Conservation (phyloP, 495 filamentous ascomycete species). For the Sphaerosporella brunnea region DNA sequence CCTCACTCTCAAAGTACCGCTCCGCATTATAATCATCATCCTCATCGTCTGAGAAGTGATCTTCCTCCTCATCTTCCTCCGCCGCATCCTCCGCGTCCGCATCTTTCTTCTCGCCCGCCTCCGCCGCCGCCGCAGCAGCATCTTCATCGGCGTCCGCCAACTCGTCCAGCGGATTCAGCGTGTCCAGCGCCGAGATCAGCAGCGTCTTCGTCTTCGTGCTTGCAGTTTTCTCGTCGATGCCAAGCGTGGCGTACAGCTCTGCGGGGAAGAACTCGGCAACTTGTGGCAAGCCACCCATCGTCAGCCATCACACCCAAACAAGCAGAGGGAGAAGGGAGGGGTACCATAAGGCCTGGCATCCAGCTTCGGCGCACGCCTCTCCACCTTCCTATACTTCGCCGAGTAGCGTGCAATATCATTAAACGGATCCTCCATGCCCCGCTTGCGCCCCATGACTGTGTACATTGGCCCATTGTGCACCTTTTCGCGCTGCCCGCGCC, state of each 20-base stretch:
- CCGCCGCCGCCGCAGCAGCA: slow-evolving; percentile 18
- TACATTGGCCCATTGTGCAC: slow-evolving; percentile 24
- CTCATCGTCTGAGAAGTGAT: slow-evolving; percentile 23
- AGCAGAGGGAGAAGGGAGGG: background rate
- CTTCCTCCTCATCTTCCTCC: slow-evolving; percentile 23
- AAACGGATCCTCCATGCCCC: slow-evolving; percentile 23
- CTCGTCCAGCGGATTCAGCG: slow-evolving; percentile 8
- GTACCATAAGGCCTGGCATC: slow-evolving; percentile 23
- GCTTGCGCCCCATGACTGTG: slow-evolving; percentile 21
- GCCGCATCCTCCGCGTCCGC: slow-evolving; percentile 11
- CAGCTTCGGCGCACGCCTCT: slow-evolving; percentile 20
- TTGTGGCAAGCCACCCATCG: background rate
- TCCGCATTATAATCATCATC: slow-evolving; percentile 27
- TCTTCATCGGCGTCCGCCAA: slow-evolving; percentile 13
- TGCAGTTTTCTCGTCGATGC: slow-evolving; percentile 11
- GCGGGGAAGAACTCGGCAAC: slow-evolving; percentile 22
- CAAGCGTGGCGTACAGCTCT: slow-evolving; percentile 20
- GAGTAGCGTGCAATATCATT: slow-evolving; percentile 23
- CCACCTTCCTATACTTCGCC: slow-evolving; percentile 18
- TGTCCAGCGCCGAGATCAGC: slow-evolving; percentile 17
- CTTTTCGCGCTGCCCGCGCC: slow-evolving; percentile 23
- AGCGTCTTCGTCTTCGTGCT: slow-evolving; percentile 15
- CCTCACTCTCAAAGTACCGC: slow-evolving; percentile 23
- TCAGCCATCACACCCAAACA: background rate
- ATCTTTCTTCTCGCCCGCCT: slow-evolving; percentile 16